A percentile compares a stretch with the other conserved stretches of the same genome.
Evolutionary conservation across 116 monocot species (phyloP).

Genomic region (Phalaenopsis hybrid): DNA sequence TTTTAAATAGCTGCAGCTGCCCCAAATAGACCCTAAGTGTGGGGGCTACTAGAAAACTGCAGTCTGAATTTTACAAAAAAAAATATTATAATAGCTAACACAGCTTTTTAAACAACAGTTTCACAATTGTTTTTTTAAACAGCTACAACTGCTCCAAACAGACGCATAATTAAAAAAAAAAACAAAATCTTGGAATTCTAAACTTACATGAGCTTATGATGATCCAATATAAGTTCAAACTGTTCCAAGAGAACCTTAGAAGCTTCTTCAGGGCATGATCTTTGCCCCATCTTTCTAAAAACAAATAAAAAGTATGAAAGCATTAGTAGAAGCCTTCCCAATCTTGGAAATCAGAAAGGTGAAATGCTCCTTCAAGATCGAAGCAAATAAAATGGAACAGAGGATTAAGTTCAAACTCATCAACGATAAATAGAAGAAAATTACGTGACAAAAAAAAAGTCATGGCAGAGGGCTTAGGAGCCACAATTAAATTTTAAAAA

Average conservation of each 20-base stretch:
- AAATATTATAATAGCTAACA: too few species aligned
- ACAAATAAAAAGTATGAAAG: background rate
- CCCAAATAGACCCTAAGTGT: too few species aligned
- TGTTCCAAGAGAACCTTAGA: slow-evolving; percentile 13
- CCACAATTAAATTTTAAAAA: background rate
- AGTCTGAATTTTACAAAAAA: too few species aligned
- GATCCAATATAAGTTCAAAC: slow-evolving; percentile 18
- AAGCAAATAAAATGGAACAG: background rate
- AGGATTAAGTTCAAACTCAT: background rate
- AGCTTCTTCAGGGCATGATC: background rate
- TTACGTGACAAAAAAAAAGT: background rate
- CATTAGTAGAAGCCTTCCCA: background rate
- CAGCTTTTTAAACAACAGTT: too few species aligned
- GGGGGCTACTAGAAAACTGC: too few species aligned
- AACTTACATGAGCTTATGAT: slow-evolving; percentile 21
- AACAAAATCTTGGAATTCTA: background rate
- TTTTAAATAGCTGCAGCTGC: too few species aligned
- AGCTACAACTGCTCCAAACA: too few species aligned
- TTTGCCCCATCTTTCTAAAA: slow-evolving; percentile 3
- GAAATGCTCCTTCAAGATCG: background rate
- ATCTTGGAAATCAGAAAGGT: background rate
- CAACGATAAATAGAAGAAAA: background rate
- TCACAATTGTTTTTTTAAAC: too few species aligned
- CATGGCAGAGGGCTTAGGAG: background rate
- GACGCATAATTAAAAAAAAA: background rate